phyloP scores from a whole-genome alignment of 805 yeast species.

The Nakazawaea anatomiae region DNA sequence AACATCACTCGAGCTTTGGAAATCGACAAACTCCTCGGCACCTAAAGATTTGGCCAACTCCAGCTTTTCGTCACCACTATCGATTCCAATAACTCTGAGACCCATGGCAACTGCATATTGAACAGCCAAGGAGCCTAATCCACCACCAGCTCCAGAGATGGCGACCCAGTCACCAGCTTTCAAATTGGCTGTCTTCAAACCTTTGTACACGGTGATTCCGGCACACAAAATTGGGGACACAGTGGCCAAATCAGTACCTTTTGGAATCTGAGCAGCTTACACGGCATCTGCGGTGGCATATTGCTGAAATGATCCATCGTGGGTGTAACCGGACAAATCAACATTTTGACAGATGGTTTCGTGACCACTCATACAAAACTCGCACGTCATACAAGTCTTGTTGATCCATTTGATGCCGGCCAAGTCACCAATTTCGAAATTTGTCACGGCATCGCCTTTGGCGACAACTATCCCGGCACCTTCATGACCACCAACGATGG shows the following conservation, averaged over 20 bases:
- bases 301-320: constrained; percentile 89
- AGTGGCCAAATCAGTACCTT: constrained; percentile 67
- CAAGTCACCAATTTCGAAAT: constrained; percentile 71
- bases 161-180: constrained; percentile 72
- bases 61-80: constrained; percentile 62
- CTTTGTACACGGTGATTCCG: constrained; percentile 89
- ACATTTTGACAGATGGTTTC: constrained; percentile 72
- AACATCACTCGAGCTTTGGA: constrained; percentile 48
- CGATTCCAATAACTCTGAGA: constrained; percentile 63
- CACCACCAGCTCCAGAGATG: constrained; percentile 77
- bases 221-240: constrained; percentile 86
- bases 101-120: constrained; percentile 81
- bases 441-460: constrained; percentile 60
- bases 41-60: constrained; percentile 52
- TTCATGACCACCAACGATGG: constrained; percentile 85
- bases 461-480: constrained; percentile 87
- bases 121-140: constrained; percentile 67
- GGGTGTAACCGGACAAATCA: constrained; percentile 79
- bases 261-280: constrained; percentile 78
- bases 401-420: constrained; percentile 86
- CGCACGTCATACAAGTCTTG: constrained; percentile 72
- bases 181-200: constrained; percentile 71
- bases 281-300: constrained; percentile 85
- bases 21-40: constrained; percentile 60
- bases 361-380: constrained; percentile 58